These are phyloP conservation scores for Acmispon strigosus DNA, from an alignment of 306 rosid species.

Conservation along the genomic window DNA sequence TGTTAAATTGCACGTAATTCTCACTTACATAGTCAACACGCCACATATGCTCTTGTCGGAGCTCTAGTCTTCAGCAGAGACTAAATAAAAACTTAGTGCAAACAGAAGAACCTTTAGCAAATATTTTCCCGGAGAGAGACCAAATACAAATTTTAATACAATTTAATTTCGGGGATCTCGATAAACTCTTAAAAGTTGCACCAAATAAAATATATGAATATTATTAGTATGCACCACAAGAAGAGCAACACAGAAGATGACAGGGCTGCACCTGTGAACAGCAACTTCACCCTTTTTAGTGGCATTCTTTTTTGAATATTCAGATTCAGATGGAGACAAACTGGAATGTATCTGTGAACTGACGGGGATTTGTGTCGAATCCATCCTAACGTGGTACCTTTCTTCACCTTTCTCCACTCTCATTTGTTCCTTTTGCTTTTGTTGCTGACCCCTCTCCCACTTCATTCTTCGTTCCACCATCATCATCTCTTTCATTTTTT, in stretches of 20 bases:
- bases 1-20: too few relatives aligned
- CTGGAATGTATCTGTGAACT: constrained; percentile 3
- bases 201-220: too few relatives aligned
- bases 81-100: too few relatives aligned
- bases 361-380: constrained; percentile 16
- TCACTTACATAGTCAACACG: too few relatives aligned
- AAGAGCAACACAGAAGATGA: not conserved
- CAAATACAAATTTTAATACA: too few relatives aligned
- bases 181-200: too few relatives aligned
- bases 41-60: too few relatives aligned
- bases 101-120: too few relatives aligned
- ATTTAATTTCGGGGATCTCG: too few relatives aligned
- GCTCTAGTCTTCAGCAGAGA: too few relatives aligned
- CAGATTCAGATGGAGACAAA: constrained; percentile 24
- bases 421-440: not conserved
- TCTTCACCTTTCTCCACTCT: not conserved
- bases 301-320: not conserved
- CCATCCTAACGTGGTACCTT: not conserved
- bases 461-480: not conserved
- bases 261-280: not conserved
- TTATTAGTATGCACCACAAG: not conserved
- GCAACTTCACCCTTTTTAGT: not conserved
- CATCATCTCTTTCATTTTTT: too few relatives aligned
- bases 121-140: too few relatives aligned
- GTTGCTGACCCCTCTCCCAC: not conserved